Conservation (phyloP, 1,139 yeast species). For the Pneumocystis wakefieldiae region DNA sequence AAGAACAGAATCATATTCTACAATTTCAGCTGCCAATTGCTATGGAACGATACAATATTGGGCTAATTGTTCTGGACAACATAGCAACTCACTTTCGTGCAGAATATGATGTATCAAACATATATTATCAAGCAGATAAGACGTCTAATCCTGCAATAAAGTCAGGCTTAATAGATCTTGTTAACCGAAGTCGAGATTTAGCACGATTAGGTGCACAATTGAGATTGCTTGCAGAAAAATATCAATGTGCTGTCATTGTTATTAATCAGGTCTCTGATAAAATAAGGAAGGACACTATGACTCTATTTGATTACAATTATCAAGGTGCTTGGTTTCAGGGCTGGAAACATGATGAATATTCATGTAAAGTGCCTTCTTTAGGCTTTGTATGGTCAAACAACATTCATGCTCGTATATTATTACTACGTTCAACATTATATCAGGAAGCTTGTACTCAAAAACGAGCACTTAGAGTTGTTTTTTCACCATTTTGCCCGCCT, state of each 20-base stretch:
- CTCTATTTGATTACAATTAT: slow-evolving; percentile 42
- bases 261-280: slow-evolving; percentile 52
- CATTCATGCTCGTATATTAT: slow-evolving; percentile 8
- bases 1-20: slow-evolving; percentile 59
- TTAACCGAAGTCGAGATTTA: slow-evolving; percentile 23
- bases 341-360: slow-evolving; percentile 32
- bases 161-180: slow-evolving; percentile 25
- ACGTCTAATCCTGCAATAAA: slow-evolving; percentile 2
- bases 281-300: slow-evolving; percentile 17
- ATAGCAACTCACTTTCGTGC: slow-evolving; percentile 74
- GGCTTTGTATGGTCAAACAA: slow-evolving; percentile 13
- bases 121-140: not conserved
- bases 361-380: slow-evolving; percentile 11
- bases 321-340: slow-evolving; percentile 65
- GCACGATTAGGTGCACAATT: slow-evolving; percentile 35
- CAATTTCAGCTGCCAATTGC: slow-evolving; percentile 55
- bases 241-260: slow-evolving; percentile 48
- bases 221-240: slow-evolving; percentile 34
- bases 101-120: slow-evolving; percentile 29
- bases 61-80: slow-evolving; percentile 57
- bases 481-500: not conserved
- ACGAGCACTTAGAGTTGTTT: not conserved
- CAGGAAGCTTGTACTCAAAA: not conserved
- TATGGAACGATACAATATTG: slow-evolving; percentile 30
- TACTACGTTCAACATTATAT: not conserved